Conservation (phyloP, 805 yeast species). For the Pichia paraexigua region DNA sequence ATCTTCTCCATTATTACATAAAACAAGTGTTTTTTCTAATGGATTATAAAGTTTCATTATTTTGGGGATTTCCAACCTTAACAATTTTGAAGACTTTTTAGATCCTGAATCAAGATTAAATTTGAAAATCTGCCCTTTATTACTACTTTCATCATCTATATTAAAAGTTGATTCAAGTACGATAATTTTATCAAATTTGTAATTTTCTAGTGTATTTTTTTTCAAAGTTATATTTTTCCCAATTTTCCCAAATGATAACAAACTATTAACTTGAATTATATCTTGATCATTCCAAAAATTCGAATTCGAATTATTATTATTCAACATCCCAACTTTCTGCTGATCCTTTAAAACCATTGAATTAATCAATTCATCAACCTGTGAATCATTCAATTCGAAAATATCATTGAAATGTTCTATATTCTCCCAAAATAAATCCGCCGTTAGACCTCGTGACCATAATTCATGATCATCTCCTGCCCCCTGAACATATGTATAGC, state of each 20-base stretch:
- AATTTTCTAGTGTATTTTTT: background rate
- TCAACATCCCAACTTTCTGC: too few relatives aligned
- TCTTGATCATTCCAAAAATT: constrained; percentile 1
- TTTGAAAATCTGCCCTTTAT: constrained; percentile 21
- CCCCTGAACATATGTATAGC: constrained; percentile 73
- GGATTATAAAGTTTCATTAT: constrained; percentile 29
- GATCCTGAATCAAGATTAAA: constrained; percentile 21
- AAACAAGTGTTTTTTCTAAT: constrained; percentile 31
- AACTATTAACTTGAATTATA: constrained; percentile 10
- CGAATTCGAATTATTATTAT: too few relatives aligned
- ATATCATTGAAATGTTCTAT: constrained; percentile 17
- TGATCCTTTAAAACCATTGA: background rate
- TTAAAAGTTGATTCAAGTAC: constrained; percentile 13
- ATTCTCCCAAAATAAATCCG: constrained; percentile 51
- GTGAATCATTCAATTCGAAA: constrained; percentile 23
- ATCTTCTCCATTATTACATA: constrained; percentile 63
- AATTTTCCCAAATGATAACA: constrained; percentile 20
- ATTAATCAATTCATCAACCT: constrained; percentile 16
- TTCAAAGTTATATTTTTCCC: background rate
- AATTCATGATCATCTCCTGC: constrained; percentile 92
- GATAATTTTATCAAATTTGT: constrained; percentile 22
- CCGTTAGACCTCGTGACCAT: constrained; percentile 58
- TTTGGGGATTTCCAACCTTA: constrained; percentile 40
- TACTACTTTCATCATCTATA: constrained; percentile 1
- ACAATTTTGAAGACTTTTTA: constrained; percentile 60